Evolutionary conservation across 352 stramenopile species (phyloP).

Genomic region (Blastocystis sp.): DNA sequence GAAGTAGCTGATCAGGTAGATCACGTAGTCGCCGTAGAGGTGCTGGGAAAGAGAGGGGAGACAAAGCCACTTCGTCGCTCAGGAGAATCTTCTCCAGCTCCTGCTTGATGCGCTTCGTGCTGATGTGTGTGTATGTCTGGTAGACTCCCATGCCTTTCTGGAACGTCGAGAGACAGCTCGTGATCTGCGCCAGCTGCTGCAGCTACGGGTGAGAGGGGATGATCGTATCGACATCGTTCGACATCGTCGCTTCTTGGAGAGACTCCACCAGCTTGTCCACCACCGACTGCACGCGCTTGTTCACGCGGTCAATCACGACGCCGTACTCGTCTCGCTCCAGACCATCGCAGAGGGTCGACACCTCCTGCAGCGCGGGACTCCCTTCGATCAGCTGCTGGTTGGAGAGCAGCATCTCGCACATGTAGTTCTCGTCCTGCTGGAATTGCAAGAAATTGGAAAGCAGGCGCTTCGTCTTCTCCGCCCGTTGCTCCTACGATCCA

Average conservation of each 20-base stretch:
- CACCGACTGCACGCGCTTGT: slow-evolving; percentile 41
- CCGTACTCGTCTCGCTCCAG: slow-evolving; percentile 38
- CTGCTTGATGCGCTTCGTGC: slow-evolving; percentile 14
- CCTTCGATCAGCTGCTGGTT: slow-evolving; percentile 41
- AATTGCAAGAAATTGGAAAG: slow-evolving; percentile 26
- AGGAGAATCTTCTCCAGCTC: neutral
- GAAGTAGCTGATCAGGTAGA: slow-evolving; percentile 12
- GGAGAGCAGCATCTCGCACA: slow-evolving; percentile 42
- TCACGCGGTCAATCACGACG: slow-evolving; percentile 44
- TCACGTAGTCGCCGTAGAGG: slow-evolving; percentile 32
- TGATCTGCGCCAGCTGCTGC: slow-evolving; percentile 25
- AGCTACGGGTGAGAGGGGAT: neutral
- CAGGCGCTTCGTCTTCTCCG: slow-evolving; percentile 1
- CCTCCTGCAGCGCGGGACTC: slow-evolving; percentile 18
- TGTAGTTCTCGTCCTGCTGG: slow-evolving; percentile 43
- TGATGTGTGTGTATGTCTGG: slow-evolving; percentile 43
- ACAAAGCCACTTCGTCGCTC: neutral
- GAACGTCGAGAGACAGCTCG: slow-evolving; percentile 41
- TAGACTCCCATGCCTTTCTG: slow-evolving; percentile 52
- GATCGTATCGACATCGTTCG: slow-evolving; percentile 5
- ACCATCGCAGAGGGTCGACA: slow-evolving; percentile 45
- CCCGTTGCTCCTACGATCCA: neutral
- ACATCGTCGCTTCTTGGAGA: slow-evolving; percentile 51
- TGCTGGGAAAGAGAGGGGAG: neutral
- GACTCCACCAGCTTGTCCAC: slow-evolving; percentile 49